Conservation (phyloP, 177 flowering plant genomes). For the Vitis hybrid region DNA sequence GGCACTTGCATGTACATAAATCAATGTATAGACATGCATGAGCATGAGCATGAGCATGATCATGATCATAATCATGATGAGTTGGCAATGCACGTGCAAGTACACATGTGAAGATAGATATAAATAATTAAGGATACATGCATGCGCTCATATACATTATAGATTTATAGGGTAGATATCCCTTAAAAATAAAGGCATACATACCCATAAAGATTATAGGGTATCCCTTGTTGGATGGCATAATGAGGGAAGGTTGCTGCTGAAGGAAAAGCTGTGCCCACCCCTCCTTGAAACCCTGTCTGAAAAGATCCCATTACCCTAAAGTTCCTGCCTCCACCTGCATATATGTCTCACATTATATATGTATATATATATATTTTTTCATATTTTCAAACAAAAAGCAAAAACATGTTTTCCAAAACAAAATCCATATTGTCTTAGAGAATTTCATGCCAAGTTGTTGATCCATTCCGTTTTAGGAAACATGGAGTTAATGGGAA, state of each 20-base stretch:
- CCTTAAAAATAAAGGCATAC: slow-evolving; percentile 1
- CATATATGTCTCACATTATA: neutral
- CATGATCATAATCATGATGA: slow-evolving; percentile 4
- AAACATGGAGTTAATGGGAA: too few species aligned
- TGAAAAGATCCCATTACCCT: slow-evolving; percentile 62
- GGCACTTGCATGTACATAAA: neutral
- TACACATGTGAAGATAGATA: neutral
- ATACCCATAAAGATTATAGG: slow-evolving; percentile 83
- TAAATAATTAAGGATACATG: too few species aligned
- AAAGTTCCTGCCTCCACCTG: slow-evolving; percentile 57
- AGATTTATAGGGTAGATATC: too few species aligned
- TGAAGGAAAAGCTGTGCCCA: slow-evolving; percentile 64
- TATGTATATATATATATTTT: too few species aligned
- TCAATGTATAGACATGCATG: slow-evolving; percentile 16
- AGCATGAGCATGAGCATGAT: too few species aligned
- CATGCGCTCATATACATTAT: too few species aligned
- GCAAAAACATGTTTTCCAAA: too few species aligned
- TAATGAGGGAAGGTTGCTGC: slow-evolving; percentile 86
- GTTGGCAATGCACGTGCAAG: slow-evolving; percentile 63
- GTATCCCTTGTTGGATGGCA: slow-evolving; percentile 91
- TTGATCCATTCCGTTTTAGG: too few species aligned
- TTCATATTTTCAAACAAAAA: too few species aligned
- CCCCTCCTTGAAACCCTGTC: slow-evolving; percentile 58
- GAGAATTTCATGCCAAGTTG: too few species aligned
- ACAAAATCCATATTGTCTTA: too few species aligned